These are phyloP conservation scores for Aristolochia californica DNA, from an alignment of 164 flowering plant species.

Conservation along the genomic window DNA sequence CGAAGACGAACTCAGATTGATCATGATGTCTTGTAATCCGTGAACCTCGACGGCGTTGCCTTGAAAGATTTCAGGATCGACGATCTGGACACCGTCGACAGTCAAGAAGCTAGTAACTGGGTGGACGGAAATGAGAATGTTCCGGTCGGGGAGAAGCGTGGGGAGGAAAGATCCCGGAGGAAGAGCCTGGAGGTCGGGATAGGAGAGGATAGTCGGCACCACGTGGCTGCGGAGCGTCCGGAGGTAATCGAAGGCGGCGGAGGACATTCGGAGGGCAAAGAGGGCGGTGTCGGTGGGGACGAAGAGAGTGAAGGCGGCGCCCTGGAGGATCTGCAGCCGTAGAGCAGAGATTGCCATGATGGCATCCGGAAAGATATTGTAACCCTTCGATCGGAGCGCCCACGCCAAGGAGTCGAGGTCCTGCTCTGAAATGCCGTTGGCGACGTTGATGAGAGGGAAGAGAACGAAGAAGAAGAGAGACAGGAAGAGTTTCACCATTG, in stretches of 20 bases:
- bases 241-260: conserved; percentile 21
- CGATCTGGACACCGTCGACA: conserved; percentile 16
- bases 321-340: conserved; percentile 14
- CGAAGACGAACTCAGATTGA: neutral
- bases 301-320: conserved; percentile 22
- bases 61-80: conserved; percentile 14
- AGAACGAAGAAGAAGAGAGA: no score
- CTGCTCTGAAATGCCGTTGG: conserved; percentile 4
- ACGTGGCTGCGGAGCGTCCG: conserved; percentile 27
- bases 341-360: conserved; percentile 13
- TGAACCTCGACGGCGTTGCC: conserved; percentile 24
- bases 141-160: conserved; percentile 8
- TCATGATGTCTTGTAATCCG: conserved; percentile 18
- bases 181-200: conserved; percentile 6
- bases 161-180: conserved; percentile 11
- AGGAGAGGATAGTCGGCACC: conserved; percentile 14
- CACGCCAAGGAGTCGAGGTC: conserved; percentile 14
- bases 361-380: conserved; percentile 25
- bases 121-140: no score
- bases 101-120: neutral
- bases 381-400: conserved; percentile 12
- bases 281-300: conserved; percentile 27
- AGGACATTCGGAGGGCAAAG: conserved; percentile 27
- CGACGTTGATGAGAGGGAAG: neutral
- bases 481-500: no score